A percentile compares a stretch with the other conserved stretches of the same genome.
Evolutionary conservation across 768 basidiomycete species (phyloP).

Genomic region (Rhizopogon vesiculosus): DNA sequence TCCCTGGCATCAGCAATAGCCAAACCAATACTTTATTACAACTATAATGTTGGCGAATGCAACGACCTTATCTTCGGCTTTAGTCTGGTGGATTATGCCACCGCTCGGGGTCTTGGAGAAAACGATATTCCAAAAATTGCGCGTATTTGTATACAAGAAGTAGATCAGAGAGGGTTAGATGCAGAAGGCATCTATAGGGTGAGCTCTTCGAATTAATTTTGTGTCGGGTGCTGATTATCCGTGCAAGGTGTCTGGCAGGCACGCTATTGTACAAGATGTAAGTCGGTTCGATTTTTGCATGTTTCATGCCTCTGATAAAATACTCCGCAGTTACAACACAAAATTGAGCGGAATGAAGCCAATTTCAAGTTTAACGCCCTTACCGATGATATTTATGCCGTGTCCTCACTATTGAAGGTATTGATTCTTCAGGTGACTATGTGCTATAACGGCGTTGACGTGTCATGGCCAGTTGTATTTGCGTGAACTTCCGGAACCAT

Average conservation of each 20-base stretch:
- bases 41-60: constrained; percentile 79
- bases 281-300: constrained; percentile 12
- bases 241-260: constrained; percentile 73
- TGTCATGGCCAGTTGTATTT: constrained; percentile 55
- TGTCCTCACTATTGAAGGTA: constrained; percentile 84
- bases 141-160: constrained; percentile 73
- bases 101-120: constrained; percentile 67
- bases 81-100: constrained; percentile 84
- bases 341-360: constrained; percentile 79
- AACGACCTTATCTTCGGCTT: constrained; percentile 88
- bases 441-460: constrained; percentile 2
- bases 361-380: constrained; percentile 67
- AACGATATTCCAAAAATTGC: constrained; percentile 78
- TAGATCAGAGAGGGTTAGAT: constrained; percentile 76
- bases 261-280: constrained; percentile 81
- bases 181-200: constrained; percentile 81
- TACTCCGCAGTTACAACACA: constrained; percentile 64
- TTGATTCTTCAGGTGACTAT: not conserved
- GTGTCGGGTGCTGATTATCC: constrained; percentile 1
- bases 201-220: constrained; percentile 15
- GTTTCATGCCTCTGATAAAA: constrained; percentile 2
- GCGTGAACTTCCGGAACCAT: constrained; percentile 83
- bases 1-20: constrained; percentile 63
- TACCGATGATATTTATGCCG: constrained; percentile 76
- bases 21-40: constrained; percentile 69